These are phyloP conservation scores for Phenoliferia sp. DNA, from an alignment of 1,284 basidiomycete genomes.

Conservation along the genomic window DNA sequence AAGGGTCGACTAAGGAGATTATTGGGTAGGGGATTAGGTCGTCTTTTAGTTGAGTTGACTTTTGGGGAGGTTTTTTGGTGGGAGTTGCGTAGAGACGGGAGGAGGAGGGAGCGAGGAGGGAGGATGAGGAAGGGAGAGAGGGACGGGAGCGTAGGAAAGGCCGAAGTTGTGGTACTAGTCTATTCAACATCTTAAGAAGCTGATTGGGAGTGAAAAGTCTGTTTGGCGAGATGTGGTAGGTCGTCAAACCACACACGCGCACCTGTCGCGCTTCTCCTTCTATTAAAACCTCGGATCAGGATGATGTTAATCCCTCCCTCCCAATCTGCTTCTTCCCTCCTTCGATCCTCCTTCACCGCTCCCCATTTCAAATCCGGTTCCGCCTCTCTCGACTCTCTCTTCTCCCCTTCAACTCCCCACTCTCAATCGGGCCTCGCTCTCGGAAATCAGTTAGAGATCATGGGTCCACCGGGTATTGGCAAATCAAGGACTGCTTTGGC, in stretches of 20 bases:
- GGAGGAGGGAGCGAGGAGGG: neutral
- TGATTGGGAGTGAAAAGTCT: too few species aligned
- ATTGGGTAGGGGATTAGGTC: slow-evolving; percentile 24
- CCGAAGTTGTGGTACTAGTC: too few species aligned
- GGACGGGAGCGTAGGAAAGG: too few species aligned
- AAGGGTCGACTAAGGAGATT: slow-evolving; percentile 26
- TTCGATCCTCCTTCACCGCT: neutral
- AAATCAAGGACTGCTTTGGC: neutral
- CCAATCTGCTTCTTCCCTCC: neutral
- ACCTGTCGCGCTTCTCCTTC: too few species aligned
- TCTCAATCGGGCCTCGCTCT: neutral
- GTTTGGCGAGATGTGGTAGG: too few species aligned
- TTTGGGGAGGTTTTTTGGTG: neutral
- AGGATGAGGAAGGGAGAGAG: neutral
- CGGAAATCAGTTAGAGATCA: neutral
- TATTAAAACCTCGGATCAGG: neutral
- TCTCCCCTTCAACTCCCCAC: neutral
- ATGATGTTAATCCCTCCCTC: neutral
- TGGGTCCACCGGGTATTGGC: neutral
- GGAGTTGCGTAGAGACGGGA: neutral
- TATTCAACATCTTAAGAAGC: too few species aligned
- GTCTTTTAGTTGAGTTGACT: slow-evolving; percentile 1
- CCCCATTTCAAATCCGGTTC: neutral
- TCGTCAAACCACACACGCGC: too few species aligned
- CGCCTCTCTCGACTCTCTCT: neutral